Evolutionary conservation across 106 monocot genomes (phyloP).

Genomic region (Dioscorea dumetorum): DNA sequence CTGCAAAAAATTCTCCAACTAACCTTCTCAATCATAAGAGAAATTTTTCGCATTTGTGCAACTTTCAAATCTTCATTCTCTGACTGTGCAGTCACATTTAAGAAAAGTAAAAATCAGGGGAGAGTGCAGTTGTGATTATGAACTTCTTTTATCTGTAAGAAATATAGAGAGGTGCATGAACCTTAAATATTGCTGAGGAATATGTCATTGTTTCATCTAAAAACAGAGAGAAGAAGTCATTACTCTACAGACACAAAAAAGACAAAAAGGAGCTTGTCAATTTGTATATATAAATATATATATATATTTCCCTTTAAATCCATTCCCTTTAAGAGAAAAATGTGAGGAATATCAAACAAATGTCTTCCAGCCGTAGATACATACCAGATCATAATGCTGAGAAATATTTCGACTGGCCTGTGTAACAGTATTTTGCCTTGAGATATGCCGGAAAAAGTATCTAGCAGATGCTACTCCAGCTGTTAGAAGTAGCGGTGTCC

Average conservation of each 20-base stretch:
- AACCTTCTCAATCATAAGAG: conserved; percentile 84
- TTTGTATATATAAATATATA: too few species aligned
- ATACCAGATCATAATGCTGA: conserved; percentile 95
- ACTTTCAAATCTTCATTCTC: conserved; percentile 74
- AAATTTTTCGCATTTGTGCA: conserved; percentile 80
- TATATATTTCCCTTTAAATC: too few species aligned
- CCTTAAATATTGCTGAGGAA: conserved; percentile 92
- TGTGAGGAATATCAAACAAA: too few species aligned
- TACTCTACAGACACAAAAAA: conserved; percentile 51
- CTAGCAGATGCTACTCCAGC: conserved; percentile 64
- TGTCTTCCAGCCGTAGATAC: neutral
- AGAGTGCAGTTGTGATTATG: neutral
- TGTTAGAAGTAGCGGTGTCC: conserved; percentile 81
- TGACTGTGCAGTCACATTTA: conserved; percentile 22
- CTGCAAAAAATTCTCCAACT: neutral
- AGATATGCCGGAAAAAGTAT: conserved; percentile 76
- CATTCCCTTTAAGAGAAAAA: too few species aligned
- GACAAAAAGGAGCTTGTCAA: too few species aligned
- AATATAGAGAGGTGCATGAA: conserved; percentile 4
- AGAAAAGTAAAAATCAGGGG: neutral
- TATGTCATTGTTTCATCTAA: conserved; percentile 97
- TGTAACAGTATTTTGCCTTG: conserved; percentile 58
- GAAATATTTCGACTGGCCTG: conserved; percentile 92
- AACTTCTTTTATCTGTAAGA: neutral
- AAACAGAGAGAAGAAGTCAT: conserved; percentile 89